These are phyloP conservation scores for Neofusicoccum parvum DNA, from an alignment of 2,329 filamentous ascomycete species.

Conservation along the genomic window DNA sequence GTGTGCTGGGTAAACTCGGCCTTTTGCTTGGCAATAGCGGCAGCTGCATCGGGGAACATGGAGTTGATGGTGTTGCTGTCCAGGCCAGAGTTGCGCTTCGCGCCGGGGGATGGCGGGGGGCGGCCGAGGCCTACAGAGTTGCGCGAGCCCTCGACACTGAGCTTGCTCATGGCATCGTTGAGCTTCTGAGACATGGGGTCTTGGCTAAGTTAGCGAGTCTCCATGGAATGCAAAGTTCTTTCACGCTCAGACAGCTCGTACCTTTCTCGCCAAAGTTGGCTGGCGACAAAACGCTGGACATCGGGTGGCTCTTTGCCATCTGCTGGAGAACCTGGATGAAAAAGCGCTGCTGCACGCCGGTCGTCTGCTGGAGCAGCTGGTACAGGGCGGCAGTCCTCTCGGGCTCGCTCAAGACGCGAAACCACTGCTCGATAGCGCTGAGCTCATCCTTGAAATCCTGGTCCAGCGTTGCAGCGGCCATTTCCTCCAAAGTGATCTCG, in stretches of 20 bases:
- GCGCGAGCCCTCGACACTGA: constrained; percentile 83
- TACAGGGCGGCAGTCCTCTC: constrained; percentile 95
- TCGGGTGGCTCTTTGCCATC: constrained; percentile 97
- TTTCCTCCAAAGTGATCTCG: constrained; percentile 97
- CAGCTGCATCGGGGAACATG: constrained; percentile 98
- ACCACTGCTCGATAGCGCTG: constrained; percentile 99
- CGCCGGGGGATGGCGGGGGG: constrained; percentile 73
- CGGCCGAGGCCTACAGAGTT: constrained; percentile 76
- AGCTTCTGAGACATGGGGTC: constrained; percentile 97
- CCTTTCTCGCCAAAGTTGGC: constrained; percentile 93
- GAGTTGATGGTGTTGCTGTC: constrained; percentile 93
- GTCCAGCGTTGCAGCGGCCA: constrained; percentile 97
- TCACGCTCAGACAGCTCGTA: constrained; percentile 44
- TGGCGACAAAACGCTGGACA: constrained; percentile 92
- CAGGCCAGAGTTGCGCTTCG: constrained; percentile 92
- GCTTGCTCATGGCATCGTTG: constrained; percentile 94
- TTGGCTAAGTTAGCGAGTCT: constrained; percentile 43
- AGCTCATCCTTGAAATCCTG: constrained; percentile 99
- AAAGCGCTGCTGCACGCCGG: constrained; percentile 97
- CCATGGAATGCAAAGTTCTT: neutral
- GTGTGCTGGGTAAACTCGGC: constrained; percentile 96
- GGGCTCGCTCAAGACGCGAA: constrained; percentile 93
- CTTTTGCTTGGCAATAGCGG: constrained; percentile 97
- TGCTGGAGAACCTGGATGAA: constrained; percentile 99
- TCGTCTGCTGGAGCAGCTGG: constrained; percentile 94